These are phyloP conservation scores for Raffaelea deltoideospora DNA, from an alignment of 2,329 filamentous ascomycete genomes.

Conservation along the genomic window DNA sequence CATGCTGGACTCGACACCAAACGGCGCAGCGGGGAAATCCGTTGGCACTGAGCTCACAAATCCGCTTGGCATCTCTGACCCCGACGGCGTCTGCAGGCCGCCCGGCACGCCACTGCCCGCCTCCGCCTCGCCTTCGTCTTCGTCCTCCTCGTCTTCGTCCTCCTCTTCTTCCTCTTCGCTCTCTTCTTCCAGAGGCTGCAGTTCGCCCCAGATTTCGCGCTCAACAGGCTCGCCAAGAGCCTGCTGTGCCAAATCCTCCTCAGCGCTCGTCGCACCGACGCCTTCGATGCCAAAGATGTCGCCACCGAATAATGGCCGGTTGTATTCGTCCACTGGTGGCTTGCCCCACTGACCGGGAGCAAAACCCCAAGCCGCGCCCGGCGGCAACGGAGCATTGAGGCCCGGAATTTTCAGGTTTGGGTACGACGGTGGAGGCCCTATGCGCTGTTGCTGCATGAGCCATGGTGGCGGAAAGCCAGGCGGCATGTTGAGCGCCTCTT, in stretches of 20 bases:
- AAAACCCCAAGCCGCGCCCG: slow-evolving; percentile 86
- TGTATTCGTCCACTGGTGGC: slow-evolving; percentile 85
- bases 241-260: no score
- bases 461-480: slow-evolving; percentile 87
- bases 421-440: slow-evolving; percentile 86
- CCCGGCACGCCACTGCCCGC: slow-evolving; percentile 46
- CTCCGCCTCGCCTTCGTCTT: slow-evolving; percentile 35
- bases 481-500: slow-evolving; percentile 86
- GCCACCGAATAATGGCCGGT: slow-evolving; percentile 79
- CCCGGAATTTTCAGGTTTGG: slow-evolving; percentile 90
- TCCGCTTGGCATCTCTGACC: slow-evolving; percentile 67
- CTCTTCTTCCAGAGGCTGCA: slow-evolving; percentile 66
- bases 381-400: slow-evolving; percentile 80
- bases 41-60: slow-evolving; percentile 68
- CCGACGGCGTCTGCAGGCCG: slow-evolving; percentile 59
- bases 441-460: slow-evolving; percentile 93
- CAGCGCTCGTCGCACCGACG: slow-evolving; percentile 19
- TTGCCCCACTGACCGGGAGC: slow-evolving; percentile 93
- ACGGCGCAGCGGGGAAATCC: slow-evolving; percentile 54
- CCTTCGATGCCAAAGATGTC: slow-evolving; percentile 71
- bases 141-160: slow-evolving; percentile 42
- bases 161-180: slow-evolving; percentile 50
- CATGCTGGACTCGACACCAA: slow-evolving; percentile 56
- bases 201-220: slow-evolving; percentile 78
- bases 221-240: slow-evolving; percentile 63